phyloP scores from a whole-genome alignment of 495 filamentous ascomycete species.

The Physcia stellaris region DNA sequence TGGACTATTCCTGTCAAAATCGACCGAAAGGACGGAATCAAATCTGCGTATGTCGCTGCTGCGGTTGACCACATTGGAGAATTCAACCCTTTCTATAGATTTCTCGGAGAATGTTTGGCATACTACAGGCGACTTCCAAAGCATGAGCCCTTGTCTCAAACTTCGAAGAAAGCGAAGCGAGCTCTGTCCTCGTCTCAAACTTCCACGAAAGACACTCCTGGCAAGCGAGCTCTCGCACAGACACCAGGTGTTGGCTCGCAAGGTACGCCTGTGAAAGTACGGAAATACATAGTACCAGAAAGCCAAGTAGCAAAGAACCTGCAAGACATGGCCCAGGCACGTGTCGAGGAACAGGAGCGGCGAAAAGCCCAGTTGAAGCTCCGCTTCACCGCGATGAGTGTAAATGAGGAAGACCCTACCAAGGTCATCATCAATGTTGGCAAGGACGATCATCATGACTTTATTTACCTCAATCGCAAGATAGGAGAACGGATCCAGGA shows the following conservation, averaged over 20 bases:
- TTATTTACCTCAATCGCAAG: slow-evolving; percentile 36
- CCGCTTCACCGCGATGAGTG: slow-evolving; percentile 23
- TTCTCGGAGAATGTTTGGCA: slow-evolving; percentile 15
- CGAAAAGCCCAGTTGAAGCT: slow-evolving; percentile 35
- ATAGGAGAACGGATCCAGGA: slow-evolving; percentile 35
- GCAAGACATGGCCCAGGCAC: slow-evolving; percentile 30
- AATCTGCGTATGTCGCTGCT: slow-evolving; percentile 5
- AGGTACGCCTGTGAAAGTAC: slow-evolving; percentile 24
- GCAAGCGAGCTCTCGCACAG: slow-evolving; percentile 1
- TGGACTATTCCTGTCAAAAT: slow-evolving; percentile 24
- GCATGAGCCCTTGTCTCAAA: background rate
- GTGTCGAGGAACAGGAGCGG: slow-evolving; percentile 27
- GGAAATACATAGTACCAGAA: slow-evolving; percentile 34
- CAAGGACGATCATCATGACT: slow-evolving; percentile 40
- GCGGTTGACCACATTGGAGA: slow-evolving; percentile 14
- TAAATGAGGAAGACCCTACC: slow-evolving; percentile 25
- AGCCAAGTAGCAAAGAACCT: slow-evolving; percentile 30
- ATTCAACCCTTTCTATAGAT: slow-evolving; percentile 16
- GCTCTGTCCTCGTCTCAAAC: background rate
- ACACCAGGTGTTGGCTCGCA: slow-evolving; percentile 10
- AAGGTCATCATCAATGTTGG: slow-evolving; percentile 57
- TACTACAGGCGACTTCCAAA: slow-evolving; percentile 3
- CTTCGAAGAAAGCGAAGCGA: background rate
- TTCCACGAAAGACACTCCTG: background rate
- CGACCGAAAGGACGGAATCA: slow-evolving; percentile 12